A percentile compares a stretch with the other conserved stretches of the same genome.
phyloP scores from a whole-genome alignment of 2,329 filamentous ascomycete species.

The Amylocarpus encephaloides region DNA sequence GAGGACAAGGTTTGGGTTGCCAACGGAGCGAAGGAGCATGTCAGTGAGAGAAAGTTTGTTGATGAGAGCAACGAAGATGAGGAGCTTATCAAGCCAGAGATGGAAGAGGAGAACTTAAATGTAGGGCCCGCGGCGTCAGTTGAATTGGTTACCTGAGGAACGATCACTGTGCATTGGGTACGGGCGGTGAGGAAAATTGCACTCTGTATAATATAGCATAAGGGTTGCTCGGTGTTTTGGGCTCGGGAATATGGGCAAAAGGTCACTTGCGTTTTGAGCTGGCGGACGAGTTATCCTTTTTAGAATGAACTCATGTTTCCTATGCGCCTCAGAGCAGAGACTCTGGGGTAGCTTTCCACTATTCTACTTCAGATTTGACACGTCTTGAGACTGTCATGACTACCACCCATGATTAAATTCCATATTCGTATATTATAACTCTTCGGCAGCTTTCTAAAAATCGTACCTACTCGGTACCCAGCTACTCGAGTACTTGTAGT shows the following conservation, averaged over 20 bases:
- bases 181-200: neutral
- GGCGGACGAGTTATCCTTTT: neutral
- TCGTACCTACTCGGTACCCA: neutral
- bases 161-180: neutral
- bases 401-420: neutral
- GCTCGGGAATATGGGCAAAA: neutral
- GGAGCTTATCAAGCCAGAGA: conserved; percentile 32
- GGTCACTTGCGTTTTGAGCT: conserved; percentile 4
- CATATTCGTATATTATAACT: too few relatives aligned
- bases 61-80: conserved; percentile 58
- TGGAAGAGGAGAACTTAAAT: conserved; percentile 12
- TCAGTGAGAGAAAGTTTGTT: conserved; percentile 85
- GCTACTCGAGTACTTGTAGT: neutral
- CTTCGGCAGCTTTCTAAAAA: too few relatives aligned
- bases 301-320: conserved; percentile 25
- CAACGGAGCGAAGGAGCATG: conserved; percentile 52
- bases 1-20: conserved; percentile 89
- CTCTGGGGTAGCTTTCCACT: conserved; percentile 18
- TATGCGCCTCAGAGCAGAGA: conserved; percentile 24
- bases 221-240: conserved; percentile 3
- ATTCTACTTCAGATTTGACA: neutral
- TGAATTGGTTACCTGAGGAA: conserved; percentile 23
- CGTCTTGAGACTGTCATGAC: neutral
- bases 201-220: conserved; percentile 18
- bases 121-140: conserved; percentile 11